phyloP scores from a whole-genome alignment of 2,329 filamentous ascomycete genomes.

The Penicillium hordei region DNA sequence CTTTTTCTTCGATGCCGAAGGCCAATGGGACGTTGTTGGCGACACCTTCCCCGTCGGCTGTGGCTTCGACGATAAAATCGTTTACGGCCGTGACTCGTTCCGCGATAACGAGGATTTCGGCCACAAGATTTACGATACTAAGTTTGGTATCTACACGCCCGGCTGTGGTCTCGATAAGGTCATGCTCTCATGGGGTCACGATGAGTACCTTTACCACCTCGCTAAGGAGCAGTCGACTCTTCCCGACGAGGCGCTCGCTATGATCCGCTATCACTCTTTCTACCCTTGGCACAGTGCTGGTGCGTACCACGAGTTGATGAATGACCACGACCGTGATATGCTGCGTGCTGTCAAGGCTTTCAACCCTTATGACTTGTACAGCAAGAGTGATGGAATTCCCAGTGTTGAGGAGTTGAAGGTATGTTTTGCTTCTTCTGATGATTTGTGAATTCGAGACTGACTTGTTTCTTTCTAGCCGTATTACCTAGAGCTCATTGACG shows the following conservation, averaged over 20 bases:
- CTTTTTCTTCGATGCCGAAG: conserved; percentile 66
- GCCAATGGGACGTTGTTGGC: conserved; percentile 92
- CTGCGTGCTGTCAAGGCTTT: conserved; percentile 79
- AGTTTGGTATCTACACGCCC: conserved; percentile 75
- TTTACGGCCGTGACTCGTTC: conserved; percentile 76
- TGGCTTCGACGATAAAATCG: conserved; percentile 65
- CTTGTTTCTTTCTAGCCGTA: conserved; percentile 52
- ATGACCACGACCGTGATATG: conserved; percentile 76
- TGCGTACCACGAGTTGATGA: conserved; percentile 80
- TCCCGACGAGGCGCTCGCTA: conserved; percentile 78
- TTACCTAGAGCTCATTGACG: conserved; percentile 71
- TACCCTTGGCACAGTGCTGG: conserved; percentile 87
- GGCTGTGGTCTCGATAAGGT: conserved; percentile 83
- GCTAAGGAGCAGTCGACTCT: conserved; percentile 78
- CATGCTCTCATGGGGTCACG: conserved; percentile 79
- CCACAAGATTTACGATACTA: conserved; percentile 71
- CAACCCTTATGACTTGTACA: conserved; percentile 90
- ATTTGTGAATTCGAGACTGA: not conserved
- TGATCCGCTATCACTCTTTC: conserved; percentile 92
- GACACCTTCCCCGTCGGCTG: conserved; percentile 51
- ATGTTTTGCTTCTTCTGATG: not conserved
- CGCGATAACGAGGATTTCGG: conserved; percentile 69
- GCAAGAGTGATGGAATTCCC: conserved; percentile 81
- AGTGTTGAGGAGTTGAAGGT: conserved; percentile 70
- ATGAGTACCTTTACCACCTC: conserved; percentile 66